Base-by-base conservation (phyloP, 805 yeast species). In the Barnettozyma populi region DNA sequence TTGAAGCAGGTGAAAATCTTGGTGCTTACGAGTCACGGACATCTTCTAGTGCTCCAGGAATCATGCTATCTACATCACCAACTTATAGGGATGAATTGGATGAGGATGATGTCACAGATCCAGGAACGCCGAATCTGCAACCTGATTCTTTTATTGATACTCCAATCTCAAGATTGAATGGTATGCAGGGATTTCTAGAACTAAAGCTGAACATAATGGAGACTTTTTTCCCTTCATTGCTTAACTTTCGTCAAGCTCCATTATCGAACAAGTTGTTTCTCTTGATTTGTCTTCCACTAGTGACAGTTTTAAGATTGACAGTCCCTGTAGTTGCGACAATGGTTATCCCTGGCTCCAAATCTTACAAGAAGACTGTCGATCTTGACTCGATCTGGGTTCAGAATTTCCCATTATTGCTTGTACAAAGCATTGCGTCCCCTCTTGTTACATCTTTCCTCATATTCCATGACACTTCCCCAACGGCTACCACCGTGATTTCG, bases 321-420 rank as follows among this genome's bases (percentile, higher is more conserved):
- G 60, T 72, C 34, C 76, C 76, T 19, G 57, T 57, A 13, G 56
- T 61, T n/a, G 43, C 61, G 7, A 62, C 61, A 10, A 24, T 69
- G 21, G 63, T 70, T 9, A 59, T 72, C 32, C 75, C 76, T 14
- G 57, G 57, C 7, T 55, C 61, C 13, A 41, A 61, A 10, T 60
- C 59, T 9, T 63, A 56, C 40, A 59, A 59, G 35, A 57, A 57
- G 13, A 41, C 49, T 2, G 46, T 54, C n/a, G 55, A 60, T 9
- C 51, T 50, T 32, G 58, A 55, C 36, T 10, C 51, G 4, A 44
- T 60, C 8, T 48, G 61, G 27, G 51, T 49, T 10, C 61, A 54
- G 14, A 37, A 37, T 2, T 48, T 61, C 25, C 8, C 51, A 1
- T 45, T 68, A 3, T 47, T 70, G 11, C 43, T 65, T 14, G 9